These are phyloP conservation scores for Nemania sp. DNA, from an alignment of 2,329 filamentous ascomycete species.

Conservation along the genomic window DNA sequence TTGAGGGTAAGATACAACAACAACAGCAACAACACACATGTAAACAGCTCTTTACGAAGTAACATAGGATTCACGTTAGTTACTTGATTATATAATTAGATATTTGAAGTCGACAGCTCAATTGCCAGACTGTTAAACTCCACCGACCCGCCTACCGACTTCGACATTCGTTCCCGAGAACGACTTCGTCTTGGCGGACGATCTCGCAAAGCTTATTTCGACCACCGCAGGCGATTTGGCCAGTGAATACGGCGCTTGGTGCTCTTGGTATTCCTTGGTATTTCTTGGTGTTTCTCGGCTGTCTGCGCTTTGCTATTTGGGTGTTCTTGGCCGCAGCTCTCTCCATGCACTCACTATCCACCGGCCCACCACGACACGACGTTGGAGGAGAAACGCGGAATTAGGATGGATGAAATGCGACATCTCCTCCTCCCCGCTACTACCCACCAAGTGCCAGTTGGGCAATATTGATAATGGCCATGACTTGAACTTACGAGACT, in stretches of 20 bases:
- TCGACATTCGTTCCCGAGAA: constrained; percentile 4
- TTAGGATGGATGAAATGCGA: constrained; percentile 7
- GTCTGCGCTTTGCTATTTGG: constrained; percentile 16
- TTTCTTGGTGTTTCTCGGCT: constrained; percentile 1
- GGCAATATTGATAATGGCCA: no score
- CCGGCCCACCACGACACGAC: background rate
- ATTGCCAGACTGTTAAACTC: no score
- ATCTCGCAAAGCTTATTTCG: constrained; percentile 24
- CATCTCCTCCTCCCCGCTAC: background rate
- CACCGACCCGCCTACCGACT: no score
- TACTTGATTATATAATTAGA: no score
- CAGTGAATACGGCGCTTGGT: constrained; percentile 17
- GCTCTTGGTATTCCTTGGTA: constrained; percentile 21
- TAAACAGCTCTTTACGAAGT: no score
- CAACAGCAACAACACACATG: no score
- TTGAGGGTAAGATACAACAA: no score
- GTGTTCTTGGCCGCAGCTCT: constrained; percentile 23
- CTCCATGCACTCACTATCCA: background rate
- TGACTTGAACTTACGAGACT: no score
- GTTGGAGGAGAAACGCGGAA: background rate
- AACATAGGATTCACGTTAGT: no score
- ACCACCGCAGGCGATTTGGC: background rate
- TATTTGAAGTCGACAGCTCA: no score
- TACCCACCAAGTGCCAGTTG: no score
- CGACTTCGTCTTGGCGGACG: constrained; percentile 14